Base-by-base conservation (phyloP, 176 grass and related monocot genomes). In the Saccharum officinarum region DNA sequence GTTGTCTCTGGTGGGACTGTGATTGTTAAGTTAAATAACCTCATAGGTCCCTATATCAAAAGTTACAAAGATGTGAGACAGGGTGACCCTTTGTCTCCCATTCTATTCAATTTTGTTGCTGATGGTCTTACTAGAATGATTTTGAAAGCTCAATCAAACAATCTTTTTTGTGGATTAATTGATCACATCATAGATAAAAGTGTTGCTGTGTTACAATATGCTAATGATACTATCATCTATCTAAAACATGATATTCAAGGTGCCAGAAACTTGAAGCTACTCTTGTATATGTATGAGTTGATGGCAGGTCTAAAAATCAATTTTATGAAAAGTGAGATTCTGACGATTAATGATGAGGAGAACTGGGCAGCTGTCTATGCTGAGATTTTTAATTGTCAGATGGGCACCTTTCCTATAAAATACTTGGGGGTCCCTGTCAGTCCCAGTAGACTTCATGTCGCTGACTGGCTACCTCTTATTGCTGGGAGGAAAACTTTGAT, bases 241-340 rank as follows among this genome's bases (percentile, higher is more conserved):
- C 1, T 59, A 0, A 8, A 10, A 23, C 18, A 59, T 22, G 2
- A 22, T n/a, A 1, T 10, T 0, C 2, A n/a, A 0, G 8, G 22
- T 0, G 20, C 55, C 1, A 59, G 17, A 20, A 18, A 54, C 5
- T 0, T 22, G 1, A 59, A 59, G 3, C 9, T n/a, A 0, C 1
- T 59, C 0, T 5, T 23, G 1, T n/a, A 59, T 10, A 0, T 59
- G 4, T 59, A 8, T 59, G 20, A 59, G 8, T 1, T 59, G 8
- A n/a, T 59, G 20, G 6, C 8, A 10, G 55, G 55, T 0, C 8
- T 59, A 0, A 59, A 59, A n/a, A 59, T 59, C 0, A 59, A 59
- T 2, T 59, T 59, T 15, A 0, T 10, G 3, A 59, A 59, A 1
- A 59, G 55, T 23, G 55, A 59, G 3, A 0, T 59, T 0, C 3